Percentiles rank a stretch among this genome's conserved stretches.
Conservation (phyloP, 2,329 filamentous ascomycete genomes). For the Biscogniauxia sp. region DNA sequence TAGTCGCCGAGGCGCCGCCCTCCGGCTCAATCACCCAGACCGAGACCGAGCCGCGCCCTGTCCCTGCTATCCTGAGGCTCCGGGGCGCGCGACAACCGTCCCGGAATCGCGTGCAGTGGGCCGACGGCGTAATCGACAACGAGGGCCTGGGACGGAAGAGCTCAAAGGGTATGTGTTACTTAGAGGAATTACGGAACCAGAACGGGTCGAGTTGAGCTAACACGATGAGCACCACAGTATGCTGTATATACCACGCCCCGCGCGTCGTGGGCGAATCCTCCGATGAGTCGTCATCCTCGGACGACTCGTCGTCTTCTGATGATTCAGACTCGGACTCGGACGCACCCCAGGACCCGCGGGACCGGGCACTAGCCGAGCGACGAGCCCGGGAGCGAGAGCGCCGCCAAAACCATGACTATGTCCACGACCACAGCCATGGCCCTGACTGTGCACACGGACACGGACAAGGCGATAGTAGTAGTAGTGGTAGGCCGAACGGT, state of each 20-base stretch:
- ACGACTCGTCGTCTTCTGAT: constrained; percentile 48
- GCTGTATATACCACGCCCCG: constrained; percentile 95
- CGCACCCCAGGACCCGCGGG: constrained; percentile 24
- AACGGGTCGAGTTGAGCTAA: not conserved
- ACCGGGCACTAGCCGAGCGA: constrained; percentile 28
- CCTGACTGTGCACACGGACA: constrained; percentile 10
- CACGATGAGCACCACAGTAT: constrained; percentile 58
- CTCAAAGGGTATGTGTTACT: constrained; percentile 69
- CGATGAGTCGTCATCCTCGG: constrained; percentile 48
- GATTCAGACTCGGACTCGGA: constrained; percentile 46
- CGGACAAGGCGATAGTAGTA: constrained; percentile 35
- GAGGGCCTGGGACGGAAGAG: constrained; percentile 92
- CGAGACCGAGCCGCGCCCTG: constrained; percentile 13
- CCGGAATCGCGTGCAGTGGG: constrained; percentile 78
- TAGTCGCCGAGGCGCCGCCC: constrained; percentile 20
- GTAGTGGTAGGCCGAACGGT: constrained; percentile 14
- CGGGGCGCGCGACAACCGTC: constrained; percentile 46
- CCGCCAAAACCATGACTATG: constrained; percentile 28
- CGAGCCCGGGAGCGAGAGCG: constrained; percentile 28
- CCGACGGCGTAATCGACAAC: constrained; percentile 90
- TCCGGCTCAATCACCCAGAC: constrained; percentile 29
- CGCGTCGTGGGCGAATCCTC: constrained; percentile 77
- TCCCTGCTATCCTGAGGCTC: constrained; percentile 47
- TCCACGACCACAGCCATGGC: constrained; percentile 30
- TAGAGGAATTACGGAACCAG: not conserved